Conservation (phyloP, 257 asterid species). For the Solanum arcanum region DNA sequence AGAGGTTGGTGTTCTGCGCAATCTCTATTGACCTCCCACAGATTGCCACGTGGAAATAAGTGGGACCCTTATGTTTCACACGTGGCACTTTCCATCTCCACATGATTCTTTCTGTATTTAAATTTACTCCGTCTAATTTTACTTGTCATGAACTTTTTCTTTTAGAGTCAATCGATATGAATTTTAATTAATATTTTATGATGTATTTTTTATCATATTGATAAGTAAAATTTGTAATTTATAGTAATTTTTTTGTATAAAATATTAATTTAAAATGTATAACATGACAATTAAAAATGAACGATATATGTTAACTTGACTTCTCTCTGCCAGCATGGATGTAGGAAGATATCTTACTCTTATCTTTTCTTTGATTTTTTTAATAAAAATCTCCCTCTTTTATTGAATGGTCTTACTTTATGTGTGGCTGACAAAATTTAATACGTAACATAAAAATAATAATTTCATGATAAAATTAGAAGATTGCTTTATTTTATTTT, state of each 20-base stretch:
- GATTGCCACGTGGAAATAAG: conserved; percentile 29
- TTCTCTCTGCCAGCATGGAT: not conserved
- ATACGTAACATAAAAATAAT: not conserved
- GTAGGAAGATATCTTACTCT: not conserved
- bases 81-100: conserved; percentile 39
- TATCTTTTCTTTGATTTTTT: not conserved
- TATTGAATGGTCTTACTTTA: not conserved
- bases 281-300: too few species aligned
- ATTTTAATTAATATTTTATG: too few species aligned
- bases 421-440: not conserved
- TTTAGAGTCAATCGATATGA: too few species aligned
- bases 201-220: too few species aligned
- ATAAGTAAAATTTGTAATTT: too few species aligned
- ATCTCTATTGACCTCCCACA: conserved; percentile 45
- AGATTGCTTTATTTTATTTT: not conserved
- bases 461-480: not conserved
- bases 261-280: too few species aligned
- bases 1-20: conserved; percentile 53
- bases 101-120: not conserved
- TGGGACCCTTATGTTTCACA: conserved; percentile 7
- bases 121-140: too few species aligned
- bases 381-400: not conserved
- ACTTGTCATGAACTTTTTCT: too few species aligned
- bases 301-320: not conserved
- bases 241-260: too few species aligned